Percentiles rank a stretch among this genome's conserved stretches.
These are phyloP conservation scores for Nemophila menziesii DNA, from an alignment of 257 asterid species.

Conservation along the genomic window DNA sequence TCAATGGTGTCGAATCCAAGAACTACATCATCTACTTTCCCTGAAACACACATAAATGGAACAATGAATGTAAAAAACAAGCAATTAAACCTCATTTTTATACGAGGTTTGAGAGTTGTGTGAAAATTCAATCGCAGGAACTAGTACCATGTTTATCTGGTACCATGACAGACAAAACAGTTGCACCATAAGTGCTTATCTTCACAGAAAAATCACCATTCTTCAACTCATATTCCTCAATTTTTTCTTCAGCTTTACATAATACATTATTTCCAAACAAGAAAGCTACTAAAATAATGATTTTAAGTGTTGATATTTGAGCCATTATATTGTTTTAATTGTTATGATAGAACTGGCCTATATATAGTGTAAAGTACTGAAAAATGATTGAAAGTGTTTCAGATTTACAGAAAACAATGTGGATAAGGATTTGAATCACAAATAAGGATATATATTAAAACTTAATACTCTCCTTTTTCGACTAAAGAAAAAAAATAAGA, in stretches of 20 bases:
- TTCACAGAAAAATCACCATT: constrained; percentile 37
- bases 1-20: constrained; percentile 55
- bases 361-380: background rate
- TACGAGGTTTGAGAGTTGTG: background rate
- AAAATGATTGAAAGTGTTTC: too few species aligned
- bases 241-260: constrained; percentile 18
- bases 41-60: constrained; percentile 22
- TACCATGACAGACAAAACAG: constrained; percentile 42
- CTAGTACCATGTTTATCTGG: constrained; percentile 56
- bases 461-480: too few species aligned
- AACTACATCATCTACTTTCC: constrained; percentile 64
- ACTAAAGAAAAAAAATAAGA: too few species aligned
- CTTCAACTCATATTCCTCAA: constrained; percentile 35
- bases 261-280: constrained; percentile 1
- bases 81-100: background rate
- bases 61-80: background rate
- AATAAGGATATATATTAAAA: too few species aligned
- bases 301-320: constrained; percentile 1
- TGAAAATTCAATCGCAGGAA: background rate
- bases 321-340: constrained; percentile 16
- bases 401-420: too few species aligned
- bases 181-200: constrained; percentile 71
- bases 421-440: too few species aligned
- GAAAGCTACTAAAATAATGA: constrained; percentile 14
- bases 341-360: background rate